A percentile compares a stretch with the other conserved stretches of the same genome.
phyloP scores from a whole-genome alignment of 73 alveolate genomes.

The Blepharisma stoltei region DNA sequence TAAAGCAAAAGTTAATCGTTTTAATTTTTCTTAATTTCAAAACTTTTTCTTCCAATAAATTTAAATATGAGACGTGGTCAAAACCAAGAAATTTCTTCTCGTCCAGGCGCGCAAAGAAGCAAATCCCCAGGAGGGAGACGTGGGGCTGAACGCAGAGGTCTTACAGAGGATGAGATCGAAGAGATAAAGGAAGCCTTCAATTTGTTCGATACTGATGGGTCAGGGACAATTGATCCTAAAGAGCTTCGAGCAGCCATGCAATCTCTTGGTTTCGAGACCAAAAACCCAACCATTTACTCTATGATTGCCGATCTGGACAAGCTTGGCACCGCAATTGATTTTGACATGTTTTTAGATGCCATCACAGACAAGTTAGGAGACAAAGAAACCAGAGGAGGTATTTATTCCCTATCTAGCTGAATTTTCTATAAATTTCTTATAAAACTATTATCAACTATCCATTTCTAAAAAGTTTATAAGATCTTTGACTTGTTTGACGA shows the following conservation, averaged over 20 bases:
- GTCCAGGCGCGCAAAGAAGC: too few relatives aligned
- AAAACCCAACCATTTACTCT: slow-evolving; percentile 88
- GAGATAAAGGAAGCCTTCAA: slow-evolving; percentile 94
- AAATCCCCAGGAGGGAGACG: too few relatives aligned
- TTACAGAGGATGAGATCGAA: slow-evolving; percentile 66
- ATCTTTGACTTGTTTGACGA: slow-evolving; percentile 92
- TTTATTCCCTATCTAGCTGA: too few relatives aligned
- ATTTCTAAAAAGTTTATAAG: too few relatives aligned
- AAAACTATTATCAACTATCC: too few relatives aligned
- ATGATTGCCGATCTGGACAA: slow-evolving; percentile 91
- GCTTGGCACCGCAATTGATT: slow-evolving; percentile 83
- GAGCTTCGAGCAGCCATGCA: slow-evolving; percentile 94
- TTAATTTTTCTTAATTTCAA: too few relatives aligned
- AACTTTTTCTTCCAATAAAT: too few relatives aligned
- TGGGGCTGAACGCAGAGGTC: slow-evolving; percentile 27
- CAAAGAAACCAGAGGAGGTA: slow-evolving; percentile 85
- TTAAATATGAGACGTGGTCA: too few relatives aligned
- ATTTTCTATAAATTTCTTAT: too few relatives aligned
- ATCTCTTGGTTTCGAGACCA: slow-evolving; percentile 78
- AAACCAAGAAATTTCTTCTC: too few relatives aligned
- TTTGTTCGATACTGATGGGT: slow-evolving; percentile 80
- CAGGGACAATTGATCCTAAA: slow-evolving; percentile 91
- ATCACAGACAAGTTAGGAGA: slow-evolving; percentile 85
- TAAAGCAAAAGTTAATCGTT: too few relatives aligned
- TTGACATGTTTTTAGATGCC: slow-evolving; percentile 86